Base-by-base conservation (phyloP, 805 yeast genomes). In the Ogataea populi-albae region DNA sequence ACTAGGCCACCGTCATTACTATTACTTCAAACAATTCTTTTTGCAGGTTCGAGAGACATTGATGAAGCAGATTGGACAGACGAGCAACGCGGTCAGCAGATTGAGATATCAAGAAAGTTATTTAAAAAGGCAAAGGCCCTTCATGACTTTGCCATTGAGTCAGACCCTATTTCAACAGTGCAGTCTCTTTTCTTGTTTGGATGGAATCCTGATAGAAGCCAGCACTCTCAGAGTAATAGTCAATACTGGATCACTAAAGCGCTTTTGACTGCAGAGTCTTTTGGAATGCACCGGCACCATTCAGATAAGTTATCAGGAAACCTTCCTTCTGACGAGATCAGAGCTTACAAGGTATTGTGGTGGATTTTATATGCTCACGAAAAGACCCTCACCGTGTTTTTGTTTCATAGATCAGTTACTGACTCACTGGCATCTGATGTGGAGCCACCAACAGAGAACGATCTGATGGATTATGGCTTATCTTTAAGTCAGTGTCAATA, bases 221-320 rank as follows among this genome's bases (percentile, higher is more conserved):
- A 19, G 9, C 30, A 36, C 19, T 30, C 42, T 17, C 32, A 23
- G 17, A 75, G 77, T 32, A 81, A 80, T 50, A 69, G 78, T 1
- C 79, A 71, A 52, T 79, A 78, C 53, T 83, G 91, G 91, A 72
- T 80, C 4, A 65, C 82, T 23, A 73, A 77, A 5, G 88, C 85
- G 1, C 66, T 81, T 23, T 69, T 77, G n/a, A 66, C 80, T 32
- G 88, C 88, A 3, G 88, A 81, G 53, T 82, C 85, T 6, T 75
- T 74, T 53, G 88, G 89, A 2, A 66, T 83, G 47, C 87, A 83
- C 52, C 64, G 86, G 44, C 73, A 40, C 28, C 36, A 32, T 23
- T 6, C 24, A 19, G 4, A 17, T 7, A 21, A 30, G 14, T 37
- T 25, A 17, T 15, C n/a, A 19, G 22, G 23, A 6, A 14, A 3